Base-by-base conservation (phyloP, 352 stramenopile genomes). In the Globisporangium barbulae region DNA sequence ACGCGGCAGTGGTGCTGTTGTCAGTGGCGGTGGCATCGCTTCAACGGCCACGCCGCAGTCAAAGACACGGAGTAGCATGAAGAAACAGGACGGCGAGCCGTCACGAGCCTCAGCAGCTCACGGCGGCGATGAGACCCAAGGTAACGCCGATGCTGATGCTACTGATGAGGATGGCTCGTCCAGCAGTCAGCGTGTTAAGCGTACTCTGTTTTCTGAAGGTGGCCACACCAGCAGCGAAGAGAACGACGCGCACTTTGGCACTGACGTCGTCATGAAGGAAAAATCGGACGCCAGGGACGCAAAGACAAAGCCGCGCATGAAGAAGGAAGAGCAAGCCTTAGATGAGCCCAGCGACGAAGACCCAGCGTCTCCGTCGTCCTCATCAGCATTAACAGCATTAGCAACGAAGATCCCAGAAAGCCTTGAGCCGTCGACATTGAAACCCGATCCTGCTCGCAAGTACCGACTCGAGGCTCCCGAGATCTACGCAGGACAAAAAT, bases 401-500 rank as follows among this genome's bases (percentile, higher is more conserved):
- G 15, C 15, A 25, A 22, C 31, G 48, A 66, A 10, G 49, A 62
- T 55, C 15, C 45, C 30, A 42, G 67, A 53, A 15, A 71, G 73
- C 8, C 59, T 95, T 12, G 77, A 83, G 35, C 78, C 84, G 8
- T 65, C 71, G 3, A 67, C 65, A 0, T 63, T 95, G 1, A 80
- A 86, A 33, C 83, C 84, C 0, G 75, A 85, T 21, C 53, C 73
- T 6, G 77, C 73, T 12, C 83, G 86, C 31, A 79, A 75, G 9
- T 55, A 59, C 30, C 75, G 81, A 28, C 68, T 95, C 48, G 64
- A 70, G 2, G 61, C 76, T 2, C 86, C 86, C 9, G 71, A 82
- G 53, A 84, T 95, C 25, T 64, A 62, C 25, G 73, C 71, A 5
- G 83, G 83, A 7, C 86, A 93, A 42, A 79, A 81, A 37, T 95